Evolutionary conservation across 177 flowering plant species (phyloP), one percentile per base, ranked within the genome.

Genomic region (Tripterygium wilfordii): DNA sequence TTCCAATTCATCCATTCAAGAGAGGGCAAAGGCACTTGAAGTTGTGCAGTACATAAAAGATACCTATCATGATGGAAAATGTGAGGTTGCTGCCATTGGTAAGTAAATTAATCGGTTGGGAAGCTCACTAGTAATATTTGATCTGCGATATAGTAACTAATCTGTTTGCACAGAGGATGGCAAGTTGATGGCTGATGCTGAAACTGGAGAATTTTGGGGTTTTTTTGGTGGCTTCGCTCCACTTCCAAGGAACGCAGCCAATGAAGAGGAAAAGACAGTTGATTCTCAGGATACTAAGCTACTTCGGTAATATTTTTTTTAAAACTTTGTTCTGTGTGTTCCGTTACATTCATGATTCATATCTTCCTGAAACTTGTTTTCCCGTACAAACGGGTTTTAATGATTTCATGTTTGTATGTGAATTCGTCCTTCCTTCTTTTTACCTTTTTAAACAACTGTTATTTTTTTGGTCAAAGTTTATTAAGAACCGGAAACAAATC

Each of bases 11-110:
- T 84, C 79, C 41, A 87, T 88, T 69, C 99, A 94, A 83, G 99
- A 94, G 71, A 87, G 99, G 51, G 99, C 99, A 30, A 94, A 94
- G 66, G 99, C 99, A n/a, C 66, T 94, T 18, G 97, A 94, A 74
- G 99, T 94, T 54, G 95, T 94, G 19, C 99, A 94, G 62, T 85
- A 82, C 67, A 77, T 94, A 39, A 94, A 94, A 68, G 97, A 94
- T 62, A 82, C 91, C 22, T 77, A 80, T 62, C 99, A 94, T 74
- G 86, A 94, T 72, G 97, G 97, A 45, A 94, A 89, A 67, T 94
- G 99, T 68, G 99, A 94, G 28, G 48, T 94, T 49, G 99, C 99
- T 62, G 72, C 89, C 26, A 68, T 94, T 58, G 99, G 99, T 94
- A 65, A 72, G 83, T 70, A 26, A 28, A 30, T 4, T n/a, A 16